Percentiles rank a stretch among this genome's conserved stretches.
Evolutionary conservation across 2,329 filamentous ascomycete species (phyloP).

Genomic region (Cordyceps pruinosa): DNA sequence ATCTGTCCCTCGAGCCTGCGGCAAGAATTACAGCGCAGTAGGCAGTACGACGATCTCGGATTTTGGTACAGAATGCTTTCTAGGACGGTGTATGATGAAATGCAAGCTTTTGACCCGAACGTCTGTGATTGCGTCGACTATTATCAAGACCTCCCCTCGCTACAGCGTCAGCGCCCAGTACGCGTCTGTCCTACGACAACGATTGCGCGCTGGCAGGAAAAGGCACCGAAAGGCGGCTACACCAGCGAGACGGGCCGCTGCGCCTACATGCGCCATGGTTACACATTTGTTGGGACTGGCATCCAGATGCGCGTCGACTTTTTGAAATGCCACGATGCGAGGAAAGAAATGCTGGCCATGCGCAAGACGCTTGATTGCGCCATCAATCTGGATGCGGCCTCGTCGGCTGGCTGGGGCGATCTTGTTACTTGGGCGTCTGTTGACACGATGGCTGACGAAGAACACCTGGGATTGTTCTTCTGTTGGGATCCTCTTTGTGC

Average conservation of each 20-base stretch:
- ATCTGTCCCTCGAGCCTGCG: neutral
- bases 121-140: conserved; percentile 1
- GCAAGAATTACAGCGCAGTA: neutral
- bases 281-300: neutral
- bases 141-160: neutral
- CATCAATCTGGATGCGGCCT: neutral
- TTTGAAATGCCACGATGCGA: neutral
- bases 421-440: neutral
- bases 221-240: neutral
- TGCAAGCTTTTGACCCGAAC: neutral
- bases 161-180: neutral
- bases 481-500: neutral
- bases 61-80: neutral
- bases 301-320: neutral
- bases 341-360: neutral
- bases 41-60: rapidly evolving
- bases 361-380: neutral
- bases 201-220: neutral
- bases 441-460: neutral
- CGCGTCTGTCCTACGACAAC: neutral
- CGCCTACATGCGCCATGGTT: neutral
- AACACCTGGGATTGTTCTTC: neutral
- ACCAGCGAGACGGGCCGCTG: neutral
- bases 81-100: neutral
- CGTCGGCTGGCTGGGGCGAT: neutral